phyloP scores from a whole-genome alignment of 2,329 filamentous ascomycete species.

The Penicillium palitans region DNA sequence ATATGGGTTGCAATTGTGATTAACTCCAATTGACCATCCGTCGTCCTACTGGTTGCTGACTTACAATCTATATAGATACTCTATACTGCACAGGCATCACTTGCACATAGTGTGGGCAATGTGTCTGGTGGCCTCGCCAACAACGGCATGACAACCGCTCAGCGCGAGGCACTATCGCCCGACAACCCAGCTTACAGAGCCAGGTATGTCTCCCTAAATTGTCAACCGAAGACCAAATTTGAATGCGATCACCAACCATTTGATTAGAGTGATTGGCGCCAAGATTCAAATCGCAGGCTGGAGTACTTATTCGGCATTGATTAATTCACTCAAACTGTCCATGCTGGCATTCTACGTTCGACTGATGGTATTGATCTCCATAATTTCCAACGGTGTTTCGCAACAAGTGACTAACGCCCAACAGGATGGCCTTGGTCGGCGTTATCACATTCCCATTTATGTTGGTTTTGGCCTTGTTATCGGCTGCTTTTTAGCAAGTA shows the following conservation, averaged over 20 bases:
- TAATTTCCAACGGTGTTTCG: neutral
- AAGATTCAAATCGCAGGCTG: constrained; percentile 55
- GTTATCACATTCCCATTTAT: constrained; percentile 43
- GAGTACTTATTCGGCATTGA: constrained; percentile 51
- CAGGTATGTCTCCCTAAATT: constrained; percentile 22
- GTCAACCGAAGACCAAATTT: neutral
- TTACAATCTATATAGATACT: constrained; percentile 38
- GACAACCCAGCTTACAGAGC: constrained; percentile 45
- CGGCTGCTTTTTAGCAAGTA: constrained; percentile 47
- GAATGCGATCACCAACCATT: neutral
- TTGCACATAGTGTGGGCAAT: constrained; percentile 50
- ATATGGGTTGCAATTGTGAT: constrained; percentile 54
- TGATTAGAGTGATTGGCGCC: constrained; percentile 49
- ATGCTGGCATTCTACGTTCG: constrained; percentile 57
- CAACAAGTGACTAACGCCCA: neutral
- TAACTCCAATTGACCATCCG: constrained; percentile 11
- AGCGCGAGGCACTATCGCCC: constrained; percentile 47
- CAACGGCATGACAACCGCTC: constrained; percentile 54
- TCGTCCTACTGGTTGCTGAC: neutral
- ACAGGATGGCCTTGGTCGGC: constrained; percentile 27
- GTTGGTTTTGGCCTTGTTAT: constrained; percentile 52
- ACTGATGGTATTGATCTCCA: constrained; percentile 42
- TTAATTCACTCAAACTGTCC: constrained; percentile 54
- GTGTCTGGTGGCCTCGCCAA: constrained; percentile 54
- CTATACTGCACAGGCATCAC: constrained; percentile 50